phyloP scores from a whole-genome alignment of 140 eudicot genomes.

The Oenanthe javanica region DNA sequence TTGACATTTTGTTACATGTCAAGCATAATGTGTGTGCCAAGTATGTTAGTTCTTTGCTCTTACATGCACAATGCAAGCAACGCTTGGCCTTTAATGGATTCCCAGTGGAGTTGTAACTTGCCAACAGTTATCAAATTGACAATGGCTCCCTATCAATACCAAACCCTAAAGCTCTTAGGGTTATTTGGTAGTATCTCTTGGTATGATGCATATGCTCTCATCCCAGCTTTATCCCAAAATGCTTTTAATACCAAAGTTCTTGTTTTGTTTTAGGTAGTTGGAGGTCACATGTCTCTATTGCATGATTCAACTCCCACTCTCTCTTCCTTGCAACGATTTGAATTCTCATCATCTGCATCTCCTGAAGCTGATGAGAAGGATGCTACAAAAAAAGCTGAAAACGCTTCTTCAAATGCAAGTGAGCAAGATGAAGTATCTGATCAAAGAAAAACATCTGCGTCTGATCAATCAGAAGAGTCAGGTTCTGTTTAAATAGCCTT shows the following conservation, averaged over 20 bases:
- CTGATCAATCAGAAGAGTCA: slow-evolving; percentile 31
- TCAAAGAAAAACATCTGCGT: slow-evolving; percentile 14
- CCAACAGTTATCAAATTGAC: not conserved
- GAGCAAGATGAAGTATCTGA: slow-evolving; percentile 7
- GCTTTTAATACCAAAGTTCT: not conserved
- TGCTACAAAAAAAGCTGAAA: slow-evolving; percentile 16
- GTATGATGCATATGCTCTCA: not conserved
- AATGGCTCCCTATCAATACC: not conserved
- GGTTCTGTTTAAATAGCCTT: slow-evolving; percentile 27
- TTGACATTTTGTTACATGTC: not conserved
- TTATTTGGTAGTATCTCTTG: not conserved
- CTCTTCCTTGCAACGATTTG: slow-evolving; percentile 34
- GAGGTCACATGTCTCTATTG: slow-evolving; percentile 35
- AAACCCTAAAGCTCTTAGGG: not conserved
- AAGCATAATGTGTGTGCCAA: not conserved
- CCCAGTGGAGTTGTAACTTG: not conserved
- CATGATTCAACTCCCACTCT: slow-evolving; percentile 24
- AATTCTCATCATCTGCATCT: slow-evolving; percentile 76
- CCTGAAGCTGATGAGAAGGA: slow-evolving; percentile 49
- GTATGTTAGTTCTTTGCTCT: not conserved
- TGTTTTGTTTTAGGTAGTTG: slow-evolving; percentile 32
- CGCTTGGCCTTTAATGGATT: not conserved
- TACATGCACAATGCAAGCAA: not conserved
- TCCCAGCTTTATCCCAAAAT: not conserved
- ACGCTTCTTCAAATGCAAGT: slow-evolving; percentile 8